Evolutionary conservation across 495 filamentous ascomycete genomes (phyloP), one percentile per base, ranked within the genome.

Genomic region (Neurospora sp.): DNA sequence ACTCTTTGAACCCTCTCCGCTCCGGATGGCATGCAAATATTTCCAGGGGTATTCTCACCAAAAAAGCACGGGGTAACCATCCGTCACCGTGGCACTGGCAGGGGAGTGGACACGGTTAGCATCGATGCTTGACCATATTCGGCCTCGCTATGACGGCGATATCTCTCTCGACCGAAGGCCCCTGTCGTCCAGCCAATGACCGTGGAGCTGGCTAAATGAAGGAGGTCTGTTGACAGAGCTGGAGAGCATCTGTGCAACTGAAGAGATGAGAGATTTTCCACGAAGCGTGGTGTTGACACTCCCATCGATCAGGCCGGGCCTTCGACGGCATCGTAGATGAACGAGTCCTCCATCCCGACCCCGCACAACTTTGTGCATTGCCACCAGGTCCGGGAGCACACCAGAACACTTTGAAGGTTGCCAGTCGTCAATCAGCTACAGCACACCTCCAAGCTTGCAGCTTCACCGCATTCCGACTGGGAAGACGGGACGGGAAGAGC

Each of bases 181-280:
- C 54, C 70, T 72, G 70, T 74, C 35, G 71, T 44, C 69, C 74
- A 71, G 41, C 76, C 78, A 80, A 77, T 79, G 72, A 66, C 27
- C 74, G 27, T 72, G 20, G 27, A 38, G 42, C 42, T 78, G 79
- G 79, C 73, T 78, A 78, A 79, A 77, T 78, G 76, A 76, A 76
- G 79, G 77, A 75, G 27, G 49, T 71, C 71, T 70, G 75, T 76
- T 73, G 54, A 62, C 54, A 73, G 46, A 76, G 73, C 73, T 78
- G 78, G 79, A 74, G 76, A 78, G 78, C 79, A 73, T 74, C 73
- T 71, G 40, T 69, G 31, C 35, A 35, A 31, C 27, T 31, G 5
- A 37, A 31, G 5, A 46, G 70, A 70, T 16, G 40, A 66, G 12
- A 12, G 3, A 3, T 20, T 20, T 49, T 49, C 44, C 9, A 12